Base-by-base conservation (phyloP, 2,329 filamentous ascomycete species). In the Emmonsia crescens region DNA sequence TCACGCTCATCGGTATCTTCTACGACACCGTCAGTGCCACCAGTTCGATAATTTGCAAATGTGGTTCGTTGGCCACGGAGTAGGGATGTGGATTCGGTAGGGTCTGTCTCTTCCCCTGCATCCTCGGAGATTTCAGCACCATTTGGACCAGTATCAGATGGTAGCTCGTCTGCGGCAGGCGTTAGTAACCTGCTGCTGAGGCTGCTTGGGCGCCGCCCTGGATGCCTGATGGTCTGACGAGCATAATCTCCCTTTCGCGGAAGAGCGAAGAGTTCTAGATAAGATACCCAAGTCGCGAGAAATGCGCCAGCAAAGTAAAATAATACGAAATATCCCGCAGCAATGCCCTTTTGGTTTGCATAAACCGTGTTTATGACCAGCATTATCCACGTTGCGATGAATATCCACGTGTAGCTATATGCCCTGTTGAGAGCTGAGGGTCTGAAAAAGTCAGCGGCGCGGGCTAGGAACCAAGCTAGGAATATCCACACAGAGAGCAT, bases 371-470 rank as follows among this genome's bases (percentile, higher is more conserved):
- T 82, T 52, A 82, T 78, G 16, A 96, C 84, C 61, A 96, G 81
- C 48, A 89, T 68, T 1, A 83, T 75, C 86, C 92, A 97, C 46
- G 85, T 83, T 0, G 91, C 73, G 38, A 84, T 72, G 71, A 92
- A 96, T 54, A 96, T 80, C 92, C 94, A 97, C 10, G 95, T 82
- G 52, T 92, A 80, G 58, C 84, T 82, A 73, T 94, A 96, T 5
- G 87, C 83, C 24, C 93, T 84, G 62, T 95, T 89, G 6, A 97
- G 83, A 3, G 93, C 93, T 21, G 89, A 94, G 1, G 94, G 93
- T 16, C 93, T 84, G 56, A 88, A 84, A 64, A 87, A 88, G 69
- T 91, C 88, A 19, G 90, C 89, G 1, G 89, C 86, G 21, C 87
- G 84, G 68, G 91, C 85, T 42, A 95, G 80, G 65, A 91, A 87